These are phyloP conservation scores for Penicillium italicum DNA, from an alignment of 2,329 filamentous ascomycete species.

Conservation along the genomic window DNA sequence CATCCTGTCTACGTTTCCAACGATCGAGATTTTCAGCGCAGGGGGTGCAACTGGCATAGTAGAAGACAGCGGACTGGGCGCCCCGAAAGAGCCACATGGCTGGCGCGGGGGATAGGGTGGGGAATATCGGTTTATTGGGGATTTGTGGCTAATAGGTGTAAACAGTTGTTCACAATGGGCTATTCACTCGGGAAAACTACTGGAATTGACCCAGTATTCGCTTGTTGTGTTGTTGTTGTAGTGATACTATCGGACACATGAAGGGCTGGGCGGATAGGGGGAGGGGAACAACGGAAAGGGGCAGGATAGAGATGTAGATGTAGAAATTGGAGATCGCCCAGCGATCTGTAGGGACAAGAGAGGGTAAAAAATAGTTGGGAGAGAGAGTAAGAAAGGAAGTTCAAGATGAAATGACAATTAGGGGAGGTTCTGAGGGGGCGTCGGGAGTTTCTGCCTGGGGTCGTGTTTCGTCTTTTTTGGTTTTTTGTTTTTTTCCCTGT, in stretches of 20 bases:
- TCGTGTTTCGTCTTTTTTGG: slow-evolving; percentile 2
- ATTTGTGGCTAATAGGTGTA: neutral
- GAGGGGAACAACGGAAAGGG: neutral
- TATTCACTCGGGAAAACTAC: slow-evolving; percentile 23
- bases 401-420: slow-evolving; percentile 3
- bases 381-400: neutral
- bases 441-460: slow-evolving; percentile 5
- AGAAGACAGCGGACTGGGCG: slow-evolving; percentile 50
- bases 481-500: neutral
- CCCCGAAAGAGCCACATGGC: slow-evolving; percentile 49
- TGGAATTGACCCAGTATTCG: slow-evolving; percentile 24
- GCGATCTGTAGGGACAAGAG: slow-evolving; percentile 20
- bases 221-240: slow-evolving; percentile 20
- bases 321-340: slow-evolving; percentile 27
- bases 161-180: slow-evolving; percentile 20
- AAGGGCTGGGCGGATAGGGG: slow-evolving; percentile 30
- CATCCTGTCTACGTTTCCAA: slow-evolving; percentile 67
- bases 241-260: slow-evolving; percentile 33
- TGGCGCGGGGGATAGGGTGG: slow-evolving; percentile 13
- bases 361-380: slow-evolving; percentile 5
- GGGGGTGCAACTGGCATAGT: slow-evolving; percentile 49
- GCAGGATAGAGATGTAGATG: slow-evolving; percentile 4
- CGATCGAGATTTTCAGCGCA: slow-evolving; percentile 69
- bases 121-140: slow-evolving; percentile 2
- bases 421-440: slow-evolving; percentile 3